A percentile compares a stretch with the other conserved stretches of the same genome.
These are phyloP conservation scores for Petrea volubilis DNA, from an alignment of 257 asterid genomes.

Conservation along the genomic window DNA sequence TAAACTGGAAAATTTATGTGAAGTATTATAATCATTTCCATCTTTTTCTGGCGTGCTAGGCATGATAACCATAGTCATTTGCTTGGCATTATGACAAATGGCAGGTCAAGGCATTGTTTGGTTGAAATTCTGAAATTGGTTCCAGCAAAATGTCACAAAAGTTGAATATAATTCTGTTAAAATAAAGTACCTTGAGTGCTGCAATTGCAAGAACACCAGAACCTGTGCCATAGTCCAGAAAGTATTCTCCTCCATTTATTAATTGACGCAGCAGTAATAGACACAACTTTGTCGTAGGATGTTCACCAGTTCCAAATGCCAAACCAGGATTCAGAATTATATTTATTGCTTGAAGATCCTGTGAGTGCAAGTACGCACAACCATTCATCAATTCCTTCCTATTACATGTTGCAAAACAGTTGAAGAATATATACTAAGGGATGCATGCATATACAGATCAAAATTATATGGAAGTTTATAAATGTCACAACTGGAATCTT, in stretches of 20 bases:
- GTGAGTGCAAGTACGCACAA: constrained; percentile 24
- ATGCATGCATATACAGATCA: not conserved
- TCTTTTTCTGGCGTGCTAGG: no score
- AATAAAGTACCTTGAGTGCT: constrained; percentile 67
- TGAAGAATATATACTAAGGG: not conserved
- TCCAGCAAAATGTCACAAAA: not conserved
- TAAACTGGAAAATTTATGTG: no score
- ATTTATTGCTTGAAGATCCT: constrained; percentile 78
- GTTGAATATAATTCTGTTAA: not conserved
- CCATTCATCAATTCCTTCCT: not conserved
- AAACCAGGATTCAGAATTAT: constrained; percentile 84
- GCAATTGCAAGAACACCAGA: constrained; percentile 95
- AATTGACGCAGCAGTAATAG: constrained; percentile 58
- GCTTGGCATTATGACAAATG: no score
- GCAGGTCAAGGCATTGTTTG: not conserved
- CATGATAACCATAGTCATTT: no score
- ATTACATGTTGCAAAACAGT: no score
- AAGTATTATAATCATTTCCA: no score
- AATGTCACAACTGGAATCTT: constrained; percentile 38
- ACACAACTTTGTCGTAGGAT: constrained; percentile 89
- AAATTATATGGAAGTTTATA: not conserved
- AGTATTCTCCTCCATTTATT: constrained; percentile 79
- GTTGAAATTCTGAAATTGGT: not conserved
- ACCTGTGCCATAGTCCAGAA: constrained; percentile 96
- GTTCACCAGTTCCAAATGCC: constrained; percentile 99